phyloP scores from a whole-genome alignment of 2,329 filamentous ascomycete genomes.

The Plectosphaerella sp. region DNA sequence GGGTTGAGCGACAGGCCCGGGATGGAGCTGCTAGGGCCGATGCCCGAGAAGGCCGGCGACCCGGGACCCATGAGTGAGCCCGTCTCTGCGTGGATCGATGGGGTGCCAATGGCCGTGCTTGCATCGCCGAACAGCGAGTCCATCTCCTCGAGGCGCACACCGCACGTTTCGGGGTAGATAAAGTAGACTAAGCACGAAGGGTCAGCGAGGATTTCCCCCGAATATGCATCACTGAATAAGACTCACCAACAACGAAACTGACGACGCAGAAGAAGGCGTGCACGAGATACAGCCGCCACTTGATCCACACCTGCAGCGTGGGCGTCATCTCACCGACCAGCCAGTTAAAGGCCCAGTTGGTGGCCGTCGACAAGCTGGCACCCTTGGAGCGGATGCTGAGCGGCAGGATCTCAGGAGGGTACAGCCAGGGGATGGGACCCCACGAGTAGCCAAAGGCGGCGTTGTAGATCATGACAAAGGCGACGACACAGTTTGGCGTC shows the following conservation, averaged over 20 bases:
- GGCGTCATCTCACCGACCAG: constrained; percentile 94
- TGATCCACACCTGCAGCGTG: constrained; percentile 84
- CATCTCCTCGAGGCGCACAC: constrained; percentile 95
- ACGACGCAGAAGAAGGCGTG: constrained; percentile 96
- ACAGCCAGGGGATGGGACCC: constrained; percentile 97
- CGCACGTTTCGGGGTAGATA: constrained; percentile 94
- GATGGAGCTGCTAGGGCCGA: constrained; percentile 64
- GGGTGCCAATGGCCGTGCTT: constrained; percentile 74
- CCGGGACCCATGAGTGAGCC: constrained; percentile 75
- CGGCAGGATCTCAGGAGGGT: constrained; percentile 96
- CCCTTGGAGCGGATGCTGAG: constrained; percentile 96
- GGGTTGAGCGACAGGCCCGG: constrained; percentile 80
- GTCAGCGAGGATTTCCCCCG: constrained; percentile 13
- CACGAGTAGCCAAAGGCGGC: constrained; percentile 92
- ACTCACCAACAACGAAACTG: constrained; percentile 93
- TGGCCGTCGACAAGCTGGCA: constrained; percentile 89
- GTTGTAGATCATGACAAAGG: constrained; percentile 98
- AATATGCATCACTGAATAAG: neutral
- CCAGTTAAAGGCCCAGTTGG: constrained; percentile 99
- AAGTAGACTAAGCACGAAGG: constrained; percentile 70
- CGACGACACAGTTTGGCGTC: constrained; percentile 80
- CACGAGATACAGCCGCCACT: constrained; percentile 89
- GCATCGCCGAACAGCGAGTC: constrained; percentile 90
- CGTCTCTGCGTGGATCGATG: constrained; percentile 70
- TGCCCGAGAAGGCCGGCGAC: constrained; percentile 70